These are phyloP conservation scores for Fonsecaea erecta DNA, from an alignment of 2,329 filamentous ascomycete genomes.

Conservation along the genomic window DNA sequence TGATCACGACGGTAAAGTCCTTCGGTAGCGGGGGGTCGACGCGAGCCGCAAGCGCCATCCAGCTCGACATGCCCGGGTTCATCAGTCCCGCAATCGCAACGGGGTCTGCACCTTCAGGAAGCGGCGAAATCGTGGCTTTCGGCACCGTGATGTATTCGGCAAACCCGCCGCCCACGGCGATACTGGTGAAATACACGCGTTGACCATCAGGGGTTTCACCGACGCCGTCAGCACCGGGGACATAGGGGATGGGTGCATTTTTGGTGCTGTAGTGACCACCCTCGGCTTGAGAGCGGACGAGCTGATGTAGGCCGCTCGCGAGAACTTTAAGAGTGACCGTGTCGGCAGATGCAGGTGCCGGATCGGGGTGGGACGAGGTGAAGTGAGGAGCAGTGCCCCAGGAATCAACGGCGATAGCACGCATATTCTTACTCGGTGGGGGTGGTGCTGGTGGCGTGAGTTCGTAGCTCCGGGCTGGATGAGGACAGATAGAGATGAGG, in stretches of 20 bases:
- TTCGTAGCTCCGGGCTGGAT: background rate
- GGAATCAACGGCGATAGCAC: conserved; percentile 30
- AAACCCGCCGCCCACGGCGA: conserved; percentile 37
- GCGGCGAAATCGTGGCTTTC: conserved; percentile 44
- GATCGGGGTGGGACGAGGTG: conserved; percentile 28
- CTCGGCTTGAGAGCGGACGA: conserved; percentile 59
- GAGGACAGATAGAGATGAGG: background rate
- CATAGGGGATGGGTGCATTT: conserved; percentile 52
- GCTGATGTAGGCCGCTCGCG: conserved; percentile 58
- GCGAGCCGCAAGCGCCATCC: conserved; percentile 61
- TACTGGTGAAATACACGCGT: conserved; percentile 57
- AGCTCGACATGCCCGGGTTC: conserved; percentile 62
- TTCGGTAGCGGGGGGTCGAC: conserved; percentile 43
- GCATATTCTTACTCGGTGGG: conserved; percentile 22
- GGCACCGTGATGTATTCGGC: conserved; percentile 52
- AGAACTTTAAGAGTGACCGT: conserved; percentile 58
- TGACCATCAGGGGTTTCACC: conserved; percentile 52
- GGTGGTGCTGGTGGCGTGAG: background rate
- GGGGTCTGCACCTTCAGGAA: conserved; percentile 53
- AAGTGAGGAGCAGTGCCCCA: conserved; percentile 32
- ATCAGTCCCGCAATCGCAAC: conserved; percentile 58
- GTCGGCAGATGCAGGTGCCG: conserved; percentile 28
- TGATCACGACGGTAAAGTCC: conserved; percentile 56
- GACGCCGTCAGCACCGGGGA: conserved; percentile 60
- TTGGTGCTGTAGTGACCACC: conserved; percentile 61